Evolutionary conservation across 768 basidiomycete genomes (phyloP).

Genomic region (Fomitopsis serialis): DNA sequence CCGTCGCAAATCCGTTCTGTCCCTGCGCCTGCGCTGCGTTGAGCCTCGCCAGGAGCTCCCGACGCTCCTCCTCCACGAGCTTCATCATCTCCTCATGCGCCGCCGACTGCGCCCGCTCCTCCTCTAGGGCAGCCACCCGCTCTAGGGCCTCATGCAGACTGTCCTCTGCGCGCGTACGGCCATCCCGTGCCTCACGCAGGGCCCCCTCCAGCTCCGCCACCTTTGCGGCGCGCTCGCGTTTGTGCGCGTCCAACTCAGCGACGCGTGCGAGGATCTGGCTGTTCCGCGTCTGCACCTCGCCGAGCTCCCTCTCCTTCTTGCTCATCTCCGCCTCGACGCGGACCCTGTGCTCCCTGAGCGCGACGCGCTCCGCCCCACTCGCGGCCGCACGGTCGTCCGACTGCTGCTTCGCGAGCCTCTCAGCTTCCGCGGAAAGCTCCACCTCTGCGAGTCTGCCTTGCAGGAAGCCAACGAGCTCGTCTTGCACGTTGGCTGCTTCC

Average conservation of each 20-base stretch:
- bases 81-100: background rate
- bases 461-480: background rate
- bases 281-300: background rate
- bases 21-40: background rate
- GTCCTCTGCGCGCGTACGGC: background rate
- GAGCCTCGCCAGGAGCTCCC: background rate
- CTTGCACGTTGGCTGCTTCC: background rate
- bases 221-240: background rate
- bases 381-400: background rate
- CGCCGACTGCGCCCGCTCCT: background rate
- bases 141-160: background rate
- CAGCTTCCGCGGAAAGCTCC: background rate
- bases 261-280: background rate
- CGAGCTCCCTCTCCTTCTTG: background rate
- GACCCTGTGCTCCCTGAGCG: background rate
- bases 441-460: background rate
- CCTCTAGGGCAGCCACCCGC: background rate
- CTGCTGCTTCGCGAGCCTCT: background rate
- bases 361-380: background rate
- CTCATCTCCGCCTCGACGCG: background rate
- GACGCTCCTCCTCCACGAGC: background rate
- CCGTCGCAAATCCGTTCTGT: background rate
- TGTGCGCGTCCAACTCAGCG: background rate
- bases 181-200: background rate
- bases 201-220: background rate